Conservation (phyloP, 1,284 basidiomycete species). For the Ceratobasidium sp. region DNA sequence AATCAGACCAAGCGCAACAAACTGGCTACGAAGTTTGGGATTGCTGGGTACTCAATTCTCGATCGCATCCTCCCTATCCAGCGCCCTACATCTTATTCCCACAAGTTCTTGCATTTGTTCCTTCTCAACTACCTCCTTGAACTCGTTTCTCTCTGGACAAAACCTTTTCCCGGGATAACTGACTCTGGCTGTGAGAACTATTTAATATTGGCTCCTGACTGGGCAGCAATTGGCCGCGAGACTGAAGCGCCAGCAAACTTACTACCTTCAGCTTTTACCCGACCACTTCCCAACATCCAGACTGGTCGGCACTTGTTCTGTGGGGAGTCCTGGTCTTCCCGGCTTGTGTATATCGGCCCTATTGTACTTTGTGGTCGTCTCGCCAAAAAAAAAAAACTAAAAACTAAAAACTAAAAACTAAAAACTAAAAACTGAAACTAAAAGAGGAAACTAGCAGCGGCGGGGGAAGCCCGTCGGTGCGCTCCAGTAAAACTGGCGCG, state of each 20-base stretch:
- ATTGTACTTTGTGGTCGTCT: slow-evolving; percentile 53
- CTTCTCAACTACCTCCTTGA: slow-evolving; percentile 45
- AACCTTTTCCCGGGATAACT: neutral
- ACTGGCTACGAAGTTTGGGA: slow-evolving; percentile 41
- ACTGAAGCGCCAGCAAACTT: slow-evolving; percentile 51
- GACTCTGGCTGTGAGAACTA: slow-evolving; percentile 20
- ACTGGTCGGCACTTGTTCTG: slow-evolving; percentile 52
- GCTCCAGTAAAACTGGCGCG: too few relatives aligned
- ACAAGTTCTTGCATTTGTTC: slow-evolving; percentile 49
- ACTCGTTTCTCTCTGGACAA: slow-evolving; percentile 45
- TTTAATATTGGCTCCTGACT: slow-evolving; percentile 1
- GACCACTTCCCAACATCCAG: slow-evolving; percentile 54
- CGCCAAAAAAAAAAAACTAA: too few relatives aligned
- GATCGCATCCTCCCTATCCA: slow-evolving; percentile 37
- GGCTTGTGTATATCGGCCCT: slow-evolving; percentile 56
- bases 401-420: too few relatives aligned
- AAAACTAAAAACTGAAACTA: too few relatives aligned
- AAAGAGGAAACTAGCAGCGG: too few relatives aligned
- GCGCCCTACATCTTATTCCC: slow-evolving; percentile 45
- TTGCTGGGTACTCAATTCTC: slow-evolving; percentile 38
- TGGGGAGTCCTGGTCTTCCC: slow-evolving; percentile 59
- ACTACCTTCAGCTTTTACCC: slow-evolving; percentile 56
- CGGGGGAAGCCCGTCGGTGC: too few relatives aligned
- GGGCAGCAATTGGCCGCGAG: slow-evolving; percentile 53
- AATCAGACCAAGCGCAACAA: neutral